Base-by-base conservation (phyloP, 2,329 filamentous ascomycete genomes). In the Chalaropsis thielavioides region DNA sequence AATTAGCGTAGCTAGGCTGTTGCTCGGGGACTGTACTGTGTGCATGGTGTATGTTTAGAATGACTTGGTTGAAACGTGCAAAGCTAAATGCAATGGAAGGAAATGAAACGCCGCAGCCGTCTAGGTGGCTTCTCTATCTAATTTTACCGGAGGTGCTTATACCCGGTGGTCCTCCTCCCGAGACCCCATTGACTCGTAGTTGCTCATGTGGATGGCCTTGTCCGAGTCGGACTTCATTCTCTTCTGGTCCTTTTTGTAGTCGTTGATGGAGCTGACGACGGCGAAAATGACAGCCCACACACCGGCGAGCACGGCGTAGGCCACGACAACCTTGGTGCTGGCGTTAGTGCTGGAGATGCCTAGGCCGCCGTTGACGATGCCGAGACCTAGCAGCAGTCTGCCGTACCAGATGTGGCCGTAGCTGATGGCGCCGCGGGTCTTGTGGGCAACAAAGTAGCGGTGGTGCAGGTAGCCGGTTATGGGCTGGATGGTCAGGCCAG, bases 391-490 rank as follows among this genome's bases (percentile, higher is more conserved):
- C 54, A 87, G 72, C 1, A 75, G 69, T 19, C 84, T 79, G 13
- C 85, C 85, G 69, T 79, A 84, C 82, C 83, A 87, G 69, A 85
- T 80, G 70, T 88, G 85, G 0, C 75, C 71, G 68, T 85, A 73
- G 68, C 81, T 83, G 67, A 85, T 71, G 49, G 75, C 17, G 6
- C 79, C 79, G 43, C 84, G 81, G 31, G 70, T 56, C 63, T 77
- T 73, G 64, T 79, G 72, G 70, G 76, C 77, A 65, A 77, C 69
- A 72, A 76, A 87, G 70, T 81, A 73, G 40, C 71, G 69, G 72
- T 87, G 84, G 70, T 88, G 84, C 44, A 82, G 64, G 65, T 76
- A 76, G 56, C 85, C 84, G 11, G 85, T 75, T 62, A 81, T 69
- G 6, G 83, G 83, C 72, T 87, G 84, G 64, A 86, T 69, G 46